Evolutionary conservation across 192 early-diverging fungal species (phyloP), one percentile per base, ranked within the genome.

Genomic region (Podila epicladia): DNA sequence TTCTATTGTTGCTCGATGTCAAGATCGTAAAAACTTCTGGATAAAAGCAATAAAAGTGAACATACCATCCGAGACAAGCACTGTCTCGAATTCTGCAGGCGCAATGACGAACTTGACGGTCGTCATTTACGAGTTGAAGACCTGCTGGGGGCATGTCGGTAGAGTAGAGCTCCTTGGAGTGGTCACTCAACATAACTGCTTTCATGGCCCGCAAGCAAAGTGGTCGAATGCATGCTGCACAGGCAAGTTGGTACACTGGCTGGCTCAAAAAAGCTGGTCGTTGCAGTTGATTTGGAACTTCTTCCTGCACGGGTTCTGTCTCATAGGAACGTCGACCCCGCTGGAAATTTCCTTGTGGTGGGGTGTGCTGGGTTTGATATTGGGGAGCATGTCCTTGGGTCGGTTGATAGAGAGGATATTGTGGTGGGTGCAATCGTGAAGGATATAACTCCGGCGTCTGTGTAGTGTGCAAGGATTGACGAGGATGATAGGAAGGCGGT

Each of bases 181-280:
- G 71, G 45, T 80, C 77, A 17, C 77, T 80, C 50, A 80, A 49
- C 77, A 80, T 80, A 22, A 80, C 77, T 0, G 77, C 77, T 58
- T 80, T 80, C 77, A 80, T 80, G 11, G 71, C 77, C 2, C 77
- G 53, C 28, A 80, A 24, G 31, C 77, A 73, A 26, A 80, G 35
- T 11, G 77, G 77, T 11, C 77, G 70, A 41, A 80, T 69, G 45
- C 77, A 80, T 0, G 77, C 70, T 11, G 71, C 71, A 53, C 77
- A 80, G 13, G 77, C 71, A 28, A 80, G 77, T 35, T 80, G 77
- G 37, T 80, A 80, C 26, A 80, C 77, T 6, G 77, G 77, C 33
- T 80, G 77, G 26, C 57, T 80, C 29, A 80, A 50, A 20, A 80
- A 73, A 0, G 77, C 77, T 0, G 77, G 71, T 41, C 77, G 51